phyloP scores from a whole-genome alignment of 805 yeast genomes.

The Pichia thaimueangensis region DNA sequence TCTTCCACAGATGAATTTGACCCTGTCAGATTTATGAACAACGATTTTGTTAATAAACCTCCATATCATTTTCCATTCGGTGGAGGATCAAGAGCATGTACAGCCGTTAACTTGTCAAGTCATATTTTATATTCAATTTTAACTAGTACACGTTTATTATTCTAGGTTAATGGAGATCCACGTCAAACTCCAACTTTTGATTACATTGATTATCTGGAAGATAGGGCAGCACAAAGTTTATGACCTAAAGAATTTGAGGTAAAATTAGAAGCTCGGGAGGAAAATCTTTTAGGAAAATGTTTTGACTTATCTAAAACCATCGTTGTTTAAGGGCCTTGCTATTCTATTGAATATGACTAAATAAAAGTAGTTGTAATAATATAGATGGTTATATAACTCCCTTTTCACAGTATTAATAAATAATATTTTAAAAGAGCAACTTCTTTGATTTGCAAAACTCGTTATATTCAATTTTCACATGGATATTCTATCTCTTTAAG shows the following conservation, averaged over 20 bases:
- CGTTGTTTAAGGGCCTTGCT: conserved; percentile 11
- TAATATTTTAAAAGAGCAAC: too few species aligned
- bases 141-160: conserved; percentile 16
- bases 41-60: conserved; percentile 13
- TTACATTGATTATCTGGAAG: conserved; percentile 18
- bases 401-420: too few species aligned
- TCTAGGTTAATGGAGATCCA: conserved; percentile 10
- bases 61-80: conserved; percentile 23
- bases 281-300: conserved; percentile 8
- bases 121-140: conserved; percentile 16
- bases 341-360: conserved; percentile 19
- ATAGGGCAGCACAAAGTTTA: conserved; percentile 18
- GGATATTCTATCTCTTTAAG: too few species aligned
- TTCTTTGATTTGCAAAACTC: too few species aligned
- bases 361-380: too few species aligned
- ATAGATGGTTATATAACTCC: too few species aligned
- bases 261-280: conserved; percentile 12
- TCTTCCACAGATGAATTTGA: conserved; percentile 16
- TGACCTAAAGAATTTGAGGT: conserved; percentile 21
- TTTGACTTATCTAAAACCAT: conserved; percentile 6
- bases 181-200: conserved; percentile 12
- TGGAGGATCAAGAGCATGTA: conserved; percentile 22
- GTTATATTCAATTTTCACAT: too few species aligned
- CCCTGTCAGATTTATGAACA: conserved; percentile 17
- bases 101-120: conserved; percentile 20